Conservation (phyloP, 768 basidiomycete genomes). For the Lactarius trivialis region DNA sequence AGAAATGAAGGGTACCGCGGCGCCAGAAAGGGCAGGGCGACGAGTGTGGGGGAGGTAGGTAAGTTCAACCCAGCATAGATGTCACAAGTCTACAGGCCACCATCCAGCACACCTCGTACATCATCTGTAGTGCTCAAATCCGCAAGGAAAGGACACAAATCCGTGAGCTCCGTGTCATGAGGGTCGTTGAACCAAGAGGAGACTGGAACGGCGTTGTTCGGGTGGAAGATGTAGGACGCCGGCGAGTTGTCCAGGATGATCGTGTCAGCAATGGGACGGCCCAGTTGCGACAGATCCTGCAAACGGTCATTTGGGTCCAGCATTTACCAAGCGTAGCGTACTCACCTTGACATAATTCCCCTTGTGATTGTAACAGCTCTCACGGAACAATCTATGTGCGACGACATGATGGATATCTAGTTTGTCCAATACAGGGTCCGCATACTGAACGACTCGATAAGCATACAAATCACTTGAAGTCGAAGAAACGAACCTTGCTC, state of each 20-base stretch:
- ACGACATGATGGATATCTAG: slow-evolving; percentile 91
- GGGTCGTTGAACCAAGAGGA: slow-evolving; percentile 99
- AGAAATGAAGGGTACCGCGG: slow-evolving; percentile 18
- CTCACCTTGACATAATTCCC: slow-evolving; percentile 97
- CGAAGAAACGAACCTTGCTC: slow-evolving; percentile 67
- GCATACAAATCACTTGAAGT: not conserved
- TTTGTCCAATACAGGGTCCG: slow-evolving; percentile 97
- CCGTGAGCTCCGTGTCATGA: slow-evolving; percentile 95
- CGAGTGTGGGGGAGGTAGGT: not conserved
- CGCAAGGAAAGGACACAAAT: slow-evolving; percentile 88
- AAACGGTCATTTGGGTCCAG: not conserved
- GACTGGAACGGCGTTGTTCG: slow-evolving; percentile 97
- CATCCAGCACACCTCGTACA: slow-evolving; percentile 87
- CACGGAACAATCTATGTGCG: slow-evolving; percentile 89
- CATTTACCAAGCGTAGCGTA: not conserved
- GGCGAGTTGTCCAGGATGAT: slow-evolving; percentile 99
- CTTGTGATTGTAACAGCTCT: slow-evolving; percentile 98
- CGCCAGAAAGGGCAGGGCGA: not conserved
- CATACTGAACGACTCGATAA: slow-evolving; percentile 58
- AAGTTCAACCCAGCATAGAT: not conserved
- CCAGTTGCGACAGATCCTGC: slow-evolving; percentile 94
- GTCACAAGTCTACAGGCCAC: slow-evolving; percentile 50
- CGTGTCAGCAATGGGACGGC: slow-evolving; percentile 86
- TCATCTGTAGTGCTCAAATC: slow-evolving; percentile 84
- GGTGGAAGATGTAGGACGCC: slow-evolving; percentile 98